A percentile compares a stretch with the other conserved stretches of the same genome.
Evolutionary conservation across 2,329 filamentous ascomycete genomes (phyloP).

Genomic region (Podosphaera fusca): DNA sequence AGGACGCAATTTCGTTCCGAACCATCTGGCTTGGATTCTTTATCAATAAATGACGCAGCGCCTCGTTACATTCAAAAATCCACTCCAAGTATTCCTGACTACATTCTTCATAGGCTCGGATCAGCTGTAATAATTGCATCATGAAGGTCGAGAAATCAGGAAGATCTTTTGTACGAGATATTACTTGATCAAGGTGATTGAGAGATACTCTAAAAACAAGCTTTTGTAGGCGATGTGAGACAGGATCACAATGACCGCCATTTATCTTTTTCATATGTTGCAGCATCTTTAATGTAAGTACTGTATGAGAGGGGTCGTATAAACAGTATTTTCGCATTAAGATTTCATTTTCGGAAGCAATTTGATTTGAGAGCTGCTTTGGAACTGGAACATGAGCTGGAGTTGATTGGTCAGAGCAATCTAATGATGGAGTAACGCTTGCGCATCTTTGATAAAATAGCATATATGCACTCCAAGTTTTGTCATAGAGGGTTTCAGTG

Average conservation of each 20-base stretch:
- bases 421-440: conserved; percentile 31
- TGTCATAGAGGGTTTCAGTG: conserved; percentile 31
- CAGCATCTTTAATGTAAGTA: conserved; percentile 42
- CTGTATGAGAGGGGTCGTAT: conserved; percentile 47
- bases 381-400: conserved; percentile 26
- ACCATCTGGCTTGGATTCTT: conserved; percentile 32
- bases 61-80: conserved; percentile 28
- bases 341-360: conserved; percentile 47
- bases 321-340: conserved; percentile 58
- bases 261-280: conserved; percentile 28
- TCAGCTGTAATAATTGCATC: conserved; percentile 25
- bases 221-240: conserved; percentile 24
- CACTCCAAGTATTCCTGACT: conserved; percentile 37
- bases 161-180: conserved; percentile 45
- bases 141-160: conserved; percentile 36
- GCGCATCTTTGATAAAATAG: conserved; percentile 79
- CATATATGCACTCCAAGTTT: conserved; percentile 84
- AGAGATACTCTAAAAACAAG: conserved; percentile 31
- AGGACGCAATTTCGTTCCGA: conserved; percentile 26
- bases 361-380: conserved; percentile 28
- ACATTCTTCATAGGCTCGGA: conserved; percentile 28
- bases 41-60: conserved; percentile 41
- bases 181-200: conserved; percentile 51
- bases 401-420: conserved; percentile 16
- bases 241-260: conserved; percentile 22